phyloP scores from a whole-genome alignment of 257 asterid species.

The Linaria vulgaris region DNA sequence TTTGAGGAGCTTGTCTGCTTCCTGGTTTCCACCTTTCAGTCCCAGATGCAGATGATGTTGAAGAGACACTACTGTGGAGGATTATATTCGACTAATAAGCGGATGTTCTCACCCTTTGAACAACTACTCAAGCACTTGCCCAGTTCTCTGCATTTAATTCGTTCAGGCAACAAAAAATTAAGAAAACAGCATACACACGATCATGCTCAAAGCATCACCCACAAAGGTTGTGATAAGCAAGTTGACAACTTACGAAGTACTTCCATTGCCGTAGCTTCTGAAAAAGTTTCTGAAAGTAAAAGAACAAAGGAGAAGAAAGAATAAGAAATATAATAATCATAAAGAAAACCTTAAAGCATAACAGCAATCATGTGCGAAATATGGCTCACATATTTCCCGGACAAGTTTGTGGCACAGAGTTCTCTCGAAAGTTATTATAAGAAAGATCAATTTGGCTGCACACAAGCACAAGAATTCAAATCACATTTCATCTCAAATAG shows the following conservation, averaged over 20 bases:
- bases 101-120: constrained; percentile 29
- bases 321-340: no score
- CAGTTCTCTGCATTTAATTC: constrained; percentile 27
- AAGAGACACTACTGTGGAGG: no score
- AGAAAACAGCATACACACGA: no score
- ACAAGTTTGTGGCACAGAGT: constrained; percentile 8
- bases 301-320: no score
- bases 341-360: no score
- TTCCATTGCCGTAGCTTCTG: constrained; percentile 35
- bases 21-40: no score
- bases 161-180: neutral
- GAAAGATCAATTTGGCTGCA: constrained; percentile 15
- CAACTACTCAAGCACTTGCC: constrained; percentile 35
- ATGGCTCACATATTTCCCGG: constrained; percentile 32
- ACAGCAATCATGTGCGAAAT: no score
- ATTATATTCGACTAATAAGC: no score
- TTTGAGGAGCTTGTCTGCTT: no score
- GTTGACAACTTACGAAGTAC: constrained; percentile 33
- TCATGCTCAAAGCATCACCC: no score
- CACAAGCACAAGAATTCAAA: neutral
- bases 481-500: neutral
- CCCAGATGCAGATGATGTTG: no score
- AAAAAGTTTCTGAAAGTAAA: constrained; percentile 40
- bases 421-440: constrained; percentile 15
- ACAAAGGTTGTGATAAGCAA: no score